Evolutionary conservation across 2,329 filamentous ascomycete genomes (phyloP).

Genomic region (Harringtonia lauricola): DNA sequence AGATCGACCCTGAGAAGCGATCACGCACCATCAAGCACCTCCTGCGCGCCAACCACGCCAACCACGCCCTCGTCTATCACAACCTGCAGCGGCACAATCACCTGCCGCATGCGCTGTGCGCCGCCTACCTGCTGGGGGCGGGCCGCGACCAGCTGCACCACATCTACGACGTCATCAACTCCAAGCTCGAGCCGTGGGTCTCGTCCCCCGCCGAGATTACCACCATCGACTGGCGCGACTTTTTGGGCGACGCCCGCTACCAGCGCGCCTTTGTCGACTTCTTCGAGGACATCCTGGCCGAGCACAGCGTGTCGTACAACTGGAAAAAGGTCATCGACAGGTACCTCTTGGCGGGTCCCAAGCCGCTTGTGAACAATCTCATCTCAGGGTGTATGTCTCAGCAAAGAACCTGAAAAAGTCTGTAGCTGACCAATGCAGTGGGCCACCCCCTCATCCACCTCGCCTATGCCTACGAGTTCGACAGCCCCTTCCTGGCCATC

Average conservation of each 20-base stretch:
- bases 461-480: slow-evolving; percentile 84
- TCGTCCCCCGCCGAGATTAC: slow-evolving; percentile 79
- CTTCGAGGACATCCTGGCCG: slow-evolving; percentile 82
- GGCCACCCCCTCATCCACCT: slow-evolving; percentile 91
- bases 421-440: slow-evolving; percentile 22
- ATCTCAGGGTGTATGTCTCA: slow-evolving; percentile 69
- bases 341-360: slow-evolving; percentile 62
- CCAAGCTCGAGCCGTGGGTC: slow-evolving; percentile 65
- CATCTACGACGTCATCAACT: slow-evolving; percentile 69
- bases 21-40: slow-evolving; percentile 82
- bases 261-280: slow-evolving; percentile 90
- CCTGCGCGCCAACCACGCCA: slow-evolving; percentile 82
- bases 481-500: slow-evolving; percentile 75
- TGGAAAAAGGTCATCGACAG: slow-evolving; percentile 70
- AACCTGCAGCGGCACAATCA: slow-evolving; percentile 71
- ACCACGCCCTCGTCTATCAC: slow-evolving; percentile 72
- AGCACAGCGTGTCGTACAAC: slow-evolving; percentile 59
- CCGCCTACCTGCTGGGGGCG: slow-evolving; percentile 78
- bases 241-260: slow-evolving; percentile 66
- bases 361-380: slow-evolving; percentile 72
- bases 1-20: slow-evolving; percentile 67
- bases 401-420: no score
- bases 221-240: slow-evolving; percentile 77
- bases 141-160: slow-evolving; percentile 60
- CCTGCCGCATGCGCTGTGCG: slow-evolving; percentile 68